Conservation (phyloP, 2,329 filamentous ascomycete species). For the Ophiostoma pallidulum region DNA sequence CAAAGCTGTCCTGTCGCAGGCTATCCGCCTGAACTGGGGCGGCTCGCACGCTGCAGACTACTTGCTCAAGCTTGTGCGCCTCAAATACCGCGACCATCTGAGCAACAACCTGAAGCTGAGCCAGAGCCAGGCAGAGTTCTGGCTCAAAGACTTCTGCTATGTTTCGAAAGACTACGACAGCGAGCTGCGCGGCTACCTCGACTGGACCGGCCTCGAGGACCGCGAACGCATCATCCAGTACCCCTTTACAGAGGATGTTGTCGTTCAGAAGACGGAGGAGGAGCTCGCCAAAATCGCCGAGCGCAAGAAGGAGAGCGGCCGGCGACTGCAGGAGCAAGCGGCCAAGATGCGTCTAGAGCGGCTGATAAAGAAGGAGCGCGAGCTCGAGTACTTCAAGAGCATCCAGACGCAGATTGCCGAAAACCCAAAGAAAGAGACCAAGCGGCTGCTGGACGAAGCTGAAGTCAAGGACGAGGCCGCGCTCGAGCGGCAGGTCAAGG, state of each 20-base stretch:
- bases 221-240: slow-evolving; percentile 85
- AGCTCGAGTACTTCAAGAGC: slow-evolving; percentile 86
- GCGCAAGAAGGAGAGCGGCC: slow-evolving; percentile 87
- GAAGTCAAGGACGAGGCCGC: slow-evolving; percentile 87
- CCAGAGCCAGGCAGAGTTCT: slow-evolving; percentile 74
- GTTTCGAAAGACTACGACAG: slow-evolving; percentile 73
- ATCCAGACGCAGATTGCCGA: slow-evolving; percentile 63
- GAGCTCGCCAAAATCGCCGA: slow-evolving; percentile 85
- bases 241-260: slow-evolving; percentile 82
- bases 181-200: slow-evolving; percentile 68
- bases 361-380: slow-evolving; percentile 88
- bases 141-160: slow-evolving; percentile 84
- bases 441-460: slow-evolving; percentile 75
- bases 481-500: slow-evolving; percentile 74
- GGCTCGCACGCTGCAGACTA: slow-evolving; percentile 86
- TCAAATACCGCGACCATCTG: slow-evolving; percentile 66
- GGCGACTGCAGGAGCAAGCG: slow-evolving; percentile 86
- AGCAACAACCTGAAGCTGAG: slow-evolving; percentile 80
- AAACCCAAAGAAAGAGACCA: slow-evolving; percentile 83
- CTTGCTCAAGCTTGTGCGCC: slow-evolving; percentile 72
- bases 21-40: slow-evolving; percentile 89
- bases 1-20: slow-evolving; percentile 75
- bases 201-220: slow-evolving; percentile 88
- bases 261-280: slow-evolving; percentile 87
- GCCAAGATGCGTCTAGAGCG: slow-evolving; percentile 96